Evolutionary conservation across 1,284 basidiomycete species (phyloP), one percentile per base, ranked within the genome.

Genomic region (Phellinidium pouzarii): DNA sequence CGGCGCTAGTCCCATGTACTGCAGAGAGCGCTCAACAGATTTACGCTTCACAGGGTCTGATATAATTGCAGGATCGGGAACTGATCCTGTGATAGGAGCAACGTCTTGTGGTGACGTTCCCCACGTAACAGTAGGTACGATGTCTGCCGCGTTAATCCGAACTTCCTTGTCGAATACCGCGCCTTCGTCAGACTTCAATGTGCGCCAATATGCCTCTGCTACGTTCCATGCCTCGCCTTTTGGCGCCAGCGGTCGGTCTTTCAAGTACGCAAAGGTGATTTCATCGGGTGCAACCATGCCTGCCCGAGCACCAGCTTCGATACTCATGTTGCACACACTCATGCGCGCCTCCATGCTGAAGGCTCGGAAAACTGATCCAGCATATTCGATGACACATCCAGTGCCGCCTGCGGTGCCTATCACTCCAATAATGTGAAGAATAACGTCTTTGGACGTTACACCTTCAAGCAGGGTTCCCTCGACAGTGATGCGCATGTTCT

Each of bases 301-400:
- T 4, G 92, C 92, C 62, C 94, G 83, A 58, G 94, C 94, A 64
- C 94, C 94, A 54, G 84, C 94, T 70, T 97, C 94, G 66, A 97
- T 96, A 58, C 91, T 93, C 94, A 97, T 96, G 74, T 96, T 97
- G 71, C 93, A 96, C 61, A 93, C 91, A 61, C 91, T 93, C 93
- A 95, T 96, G 48, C 93, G 82, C 38, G 89, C 91, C 68, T 97
- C 94, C 91, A 96, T 94, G 64, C 87, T 91, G 65, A 96, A 87
- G 14, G 78, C 79, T 55, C 92, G 89, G 71, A 96, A 91, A 50
- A 94, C 90, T 1, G 87, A 89, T 7, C 94, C 94, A 48, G 91
- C 86, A 65, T 88, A 96, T 70, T 96, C 94, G 65, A 96, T 94
- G 58, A 96, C 92, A 61, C 77, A 82, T 9, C 93, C 94, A 4